Evolutionary conservation across 257 asterid genomes (phyloP), one percentile per base, ranked within the genome.

Genomic region (Nicotiana noctiflora): DNA sequence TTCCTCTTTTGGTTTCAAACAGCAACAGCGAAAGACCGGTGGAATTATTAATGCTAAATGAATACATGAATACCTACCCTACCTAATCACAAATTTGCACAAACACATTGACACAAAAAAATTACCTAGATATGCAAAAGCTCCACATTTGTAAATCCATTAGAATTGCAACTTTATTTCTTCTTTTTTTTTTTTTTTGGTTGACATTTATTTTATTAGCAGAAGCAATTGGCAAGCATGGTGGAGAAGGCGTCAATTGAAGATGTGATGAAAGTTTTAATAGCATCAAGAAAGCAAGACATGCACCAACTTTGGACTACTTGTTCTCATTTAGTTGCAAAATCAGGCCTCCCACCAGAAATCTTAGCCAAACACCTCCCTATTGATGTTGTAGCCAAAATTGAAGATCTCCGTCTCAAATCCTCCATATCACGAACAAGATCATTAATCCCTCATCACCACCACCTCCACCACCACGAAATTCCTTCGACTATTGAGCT

Each of bases 231-330:
- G 75, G 84, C 85, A 10, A 90, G 85, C 89, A 93, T 95, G 89
- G 98, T 95, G 29, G 98, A 92, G 81, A 95, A 93, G 82, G 97
- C 98, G 1, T 93, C 98, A 32, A 93, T 95, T 80, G 98, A 95
- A 44, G 97, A 93, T 81, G 98, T 95, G 13, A 95, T 95, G 98
- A 93, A 90, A 76, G 98, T 93, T 4, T 76, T 95, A 60, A 87
- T 90, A 60, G 95, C 98, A 53, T 95, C 98, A 56, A 88, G 97
- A 80, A 95, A 95, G 79, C 98, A 93, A 87, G 98, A 95, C 57
- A 88, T 95, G 94, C 98, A 90, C 52, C 97, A 91, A 60, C 81
- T 95, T 10, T 95, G 98, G 97, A 86, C 88, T 17, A 95, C 95
- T 61, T 95, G 98, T 82, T 93, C 98, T 2, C 98, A 92, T 44